Base-by-base conservation (phyloP, 2,329 filamentous ascomycete species). In the Neonectria ditissima region DNA sequence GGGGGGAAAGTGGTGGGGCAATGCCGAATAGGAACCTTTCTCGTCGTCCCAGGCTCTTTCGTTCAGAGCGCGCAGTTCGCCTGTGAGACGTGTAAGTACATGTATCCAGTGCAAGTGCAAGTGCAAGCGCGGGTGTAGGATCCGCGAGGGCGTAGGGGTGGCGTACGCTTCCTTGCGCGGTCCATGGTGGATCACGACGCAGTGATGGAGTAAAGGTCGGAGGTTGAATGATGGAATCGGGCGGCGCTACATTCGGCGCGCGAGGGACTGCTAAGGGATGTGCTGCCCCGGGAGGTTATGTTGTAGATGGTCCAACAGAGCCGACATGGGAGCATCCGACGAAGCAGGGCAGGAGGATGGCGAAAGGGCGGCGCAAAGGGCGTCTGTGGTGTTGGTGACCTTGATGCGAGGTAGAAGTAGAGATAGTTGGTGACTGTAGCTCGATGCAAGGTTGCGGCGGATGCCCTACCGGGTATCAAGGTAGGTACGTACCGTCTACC, bases 31-130 rank as follows among this genome's bases (percentile, higher is more conserved):
- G 68, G 43, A 65, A 97, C 95, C 92, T 84, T 87, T 90, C 74
- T 97, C 93, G 75, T 93, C 94, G 77, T 91, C 86, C 96, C 96
- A 99, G 66, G 91, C 92, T 81, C 89, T 88, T 76, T 89, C 87
- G 79, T 99, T 99, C 75, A 97, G 84, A 82, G 91, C 88, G 84
- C 94, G 92, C 81, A 98, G 86, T 84, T 97, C 92, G 83, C 93
- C 94, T 97, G 77, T 6, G 44, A 43, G 55, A 24, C 55, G 32
- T 53, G 66, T 75, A 30, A 74, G 69, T 55, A 55, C 28, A 18
- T 32, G 16, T 4, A n/a, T 16, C 8, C 34, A 16, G n/a, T 14
- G 5, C 34, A 16, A n/a, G 10, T 18, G 6, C n/a, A 41, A n/a
- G 53, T n/a, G 5, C 34, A 16, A n/a, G 10, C 11, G 6, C n/a